Evolutionary conservation across 2,329 filamentous ascomycete species (phyloP), one percentile per base, ranked within the genome.

Genomic region (Ophiosphaerella narmari): DNA sequence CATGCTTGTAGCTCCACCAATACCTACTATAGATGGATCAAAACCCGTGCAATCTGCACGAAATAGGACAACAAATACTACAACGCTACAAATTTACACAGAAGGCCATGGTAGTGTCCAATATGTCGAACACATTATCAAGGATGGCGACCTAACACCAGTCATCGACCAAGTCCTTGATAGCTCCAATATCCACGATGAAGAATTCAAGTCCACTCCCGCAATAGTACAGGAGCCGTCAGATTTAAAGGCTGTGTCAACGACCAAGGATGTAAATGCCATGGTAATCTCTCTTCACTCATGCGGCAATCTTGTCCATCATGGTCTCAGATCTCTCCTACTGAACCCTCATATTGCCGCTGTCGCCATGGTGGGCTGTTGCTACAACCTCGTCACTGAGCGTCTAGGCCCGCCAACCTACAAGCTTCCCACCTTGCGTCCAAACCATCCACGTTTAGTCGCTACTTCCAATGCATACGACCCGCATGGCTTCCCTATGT

Each of bases 251-350:
- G 36, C 54, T 12, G 51, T 68, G 9, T 65, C 70, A 3, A 72
- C 71, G 46, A 54, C 68, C 5, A 48, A 49, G 5, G 54, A 75
- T 46, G 64, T 71, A 24, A 71, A 77, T 80, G 52, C 95, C 33
- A 91, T 97, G 87, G 89, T 93, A 13, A 87, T 97, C 26, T 97
- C 94, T 0, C 90, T 99, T 14, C 94, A 99, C 73, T 97, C 93
- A 0, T 99, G 94, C 69, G 94, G 94, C 24, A 97, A 99, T 62
- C 85, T 99, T n/a, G 89, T 95, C 0, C 94, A 99, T 72, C 92
- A 95, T 68, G 94, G 90, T 8, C 87, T 99, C 49, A 86, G 90
- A 12, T 95, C 93, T 0, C 82, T 99, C 16, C 75, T 92, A 1
- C 76, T 95, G 49, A 97, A 97, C 68, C 87, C 89, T 0, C 83